phyloP scores from a whole-genome alignment of 2,329 filamentous ascomycete genomes.

The Nakataea oryzae region DNA sequence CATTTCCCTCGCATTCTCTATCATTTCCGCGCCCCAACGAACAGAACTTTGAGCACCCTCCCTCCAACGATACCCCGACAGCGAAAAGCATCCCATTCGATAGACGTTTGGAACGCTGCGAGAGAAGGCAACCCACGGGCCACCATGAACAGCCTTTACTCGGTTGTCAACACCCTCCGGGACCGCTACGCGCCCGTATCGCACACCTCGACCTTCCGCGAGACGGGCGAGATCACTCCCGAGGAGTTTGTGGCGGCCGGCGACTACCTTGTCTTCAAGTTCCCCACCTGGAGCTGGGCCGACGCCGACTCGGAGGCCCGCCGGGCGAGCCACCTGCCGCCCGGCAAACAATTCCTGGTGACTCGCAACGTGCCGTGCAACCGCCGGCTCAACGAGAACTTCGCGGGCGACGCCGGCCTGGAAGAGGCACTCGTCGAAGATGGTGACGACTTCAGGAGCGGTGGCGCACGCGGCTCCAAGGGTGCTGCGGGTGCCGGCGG shows the following conservation, averaged over 20 bases:
- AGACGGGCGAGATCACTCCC: slow-evolving; percentile 89
- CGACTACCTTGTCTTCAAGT: slow-evolving; percentile 98
- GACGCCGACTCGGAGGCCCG: slow-evolving; percentile 74
- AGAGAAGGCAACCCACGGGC: background rate
- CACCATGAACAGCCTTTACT: slow-evolving; percentile 75
- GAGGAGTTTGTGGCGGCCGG: slow-evolving; percentile 94
- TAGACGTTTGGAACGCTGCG: no score
- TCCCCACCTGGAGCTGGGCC: slow-evolving; percentile 95
- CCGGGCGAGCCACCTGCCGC: slow-evolving; percentile 70
- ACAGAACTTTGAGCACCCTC: background rate
- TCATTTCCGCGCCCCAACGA: background rate
- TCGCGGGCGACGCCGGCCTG: slow-evolving; percentile 76
- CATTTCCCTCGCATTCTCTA: background rate
- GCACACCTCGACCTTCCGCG: slow-evolving; percentile 86
- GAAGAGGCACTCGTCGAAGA: slow-evolving; percentile 81
- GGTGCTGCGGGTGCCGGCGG: slow-evolving; percentile 26
- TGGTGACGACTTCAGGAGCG: slow-evolving; percentile 51
- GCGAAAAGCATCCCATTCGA: no score
- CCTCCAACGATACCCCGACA: background rate
- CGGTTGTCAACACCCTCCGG: slow-evolving; percentile 81
- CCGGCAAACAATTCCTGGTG: slow-evolving; percentile 89
- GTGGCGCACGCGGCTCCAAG: slow-evolving; percentile 21
- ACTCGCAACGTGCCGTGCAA: slow-evolving; percentile 93
- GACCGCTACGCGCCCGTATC: slow-evolving; percentile 85
- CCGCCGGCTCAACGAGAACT: slow-evolving; percentile 83